Conservation (phyloP, 1,139 yeast species). For the Blastobotrys capitulatus region DNA sequence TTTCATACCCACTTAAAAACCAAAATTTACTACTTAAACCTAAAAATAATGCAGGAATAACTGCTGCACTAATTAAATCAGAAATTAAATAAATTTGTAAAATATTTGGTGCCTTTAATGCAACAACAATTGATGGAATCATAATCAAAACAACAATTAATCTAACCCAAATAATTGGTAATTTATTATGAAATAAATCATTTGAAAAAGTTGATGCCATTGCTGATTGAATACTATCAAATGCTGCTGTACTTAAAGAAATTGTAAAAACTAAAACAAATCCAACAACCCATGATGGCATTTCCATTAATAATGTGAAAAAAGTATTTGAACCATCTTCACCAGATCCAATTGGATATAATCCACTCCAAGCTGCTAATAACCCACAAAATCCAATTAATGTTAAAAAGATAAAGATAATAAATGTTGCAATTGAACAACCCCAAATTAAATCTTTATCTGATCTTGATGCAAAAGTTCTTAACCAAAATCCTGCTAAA, state of each 20-base stretch:
- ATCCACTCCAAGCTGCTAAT: slow-evolving; percentile 87
- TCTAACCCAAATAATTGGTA: slow-evolving; percentile 62
- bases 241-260: slow-evolving; percentile 76
- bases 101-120: slow-evolving; percentile 74
- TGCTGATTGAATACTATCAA: slow-evolving; percentile 86
- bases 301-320: slow-evolving; percentile 57
- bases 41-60: slow-evolving; percentile 77
- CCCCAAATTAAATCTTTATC: slow-evolving; percentile 74
- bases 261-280: slow-evolving; percentile 72
- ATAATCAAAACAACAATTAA: slow-evolving; percentile 67
- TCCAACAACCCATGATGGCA: slow-evolving; percentile 89
- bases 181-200: slow-evolving; percentile 78
- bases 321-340: slow-evolving; percentile 58
- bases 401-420: slow-evolving; percentile 57
- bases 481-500: slow-evolving; percentile 87
- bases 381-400: slow-evolving; percentile 81
- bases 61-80: slow-evolving; percentile 80
- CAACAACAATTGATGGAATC: slow-evolving; percentile 81
- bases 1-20: slow-evolving; percentile 73
- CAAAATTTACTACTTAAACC: slow-evolving; percentile 61
- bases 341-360: slow-evolving; percentile 35
- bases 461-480: slow-evolving; percentile 84
- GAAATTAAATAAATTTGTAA: slow-evolving; percentile 86
- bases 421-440: slow-evolving; percentile 64
- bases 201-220: slow-evolving; percentile 85